A percentile compares a stretch with the other conserved stretches of the same genome.
Evolutionary conservation across 2,329 filamentous ascomycete species (phyloP).

Genomic region (Stemphylium lycopersici): DNA sequence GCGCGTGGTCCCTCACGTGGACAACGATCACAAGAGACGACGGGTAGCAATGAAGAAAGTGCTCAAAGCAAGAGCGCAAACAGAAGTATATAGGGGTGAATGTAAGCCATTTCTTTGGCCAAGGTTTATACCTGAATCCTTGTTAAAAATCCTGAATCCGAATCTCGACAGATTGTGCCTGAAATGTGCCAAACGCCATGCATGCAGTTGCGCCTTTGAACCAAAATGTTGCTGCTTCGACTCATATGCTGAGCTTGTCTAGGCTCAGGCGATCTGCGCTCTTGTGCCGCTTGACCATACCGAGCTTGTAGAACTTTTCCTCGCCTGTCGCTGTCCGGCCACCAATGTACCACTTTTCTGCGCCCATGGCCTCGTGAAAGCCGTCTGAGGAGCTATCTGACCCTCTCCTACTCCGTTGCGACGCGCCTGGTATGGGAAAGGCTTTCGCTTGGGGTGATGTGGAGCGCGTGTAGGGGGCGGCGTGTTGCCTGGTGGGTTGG

Average conservation of each 20-base stretch:
- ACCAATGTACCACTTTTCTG: conserved; percentile 83
- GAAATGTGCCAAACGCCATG: conserved; percentile 33
- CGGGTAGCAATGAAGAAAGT: neutral
- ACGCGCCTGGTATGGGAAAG: conserved; percentile 45
- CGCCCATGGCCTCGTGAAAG: conserved; percentile 73
- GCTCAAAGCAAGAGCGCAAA: conserved; percentile 15
- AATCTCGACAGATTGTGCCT: conserved; percentile 13
- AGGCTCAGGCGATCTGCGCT: conserved; percentile 77
- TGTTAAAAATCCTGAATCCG: conserved; percentile 18
- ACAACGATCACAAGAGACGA: neutral
- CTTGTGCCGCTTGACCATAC: conserved; percentile 73
- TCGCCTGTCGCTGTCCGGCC: conserved; percentile 77
- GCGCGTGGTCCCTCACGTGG: conserved; percentile 18
- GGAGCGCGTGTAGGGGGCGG: conserved; percentile 47
- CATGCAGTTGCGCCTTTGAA: conserved; percentile 30
- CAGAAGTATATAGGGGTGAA: conserved; percentile 15
- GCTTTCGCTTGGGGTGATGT: conserved; percentile 46
- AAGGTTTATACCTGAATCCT: conserved; percentile 6
- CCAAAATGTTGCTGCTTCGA: neutral
- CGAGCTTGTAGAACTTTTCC: conserved; percentile 80
- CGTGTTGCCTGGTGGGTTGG: conserved; percentile 51
- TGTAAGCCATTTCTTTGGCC: conserved; percentile 1
- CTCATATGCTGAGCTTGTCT: conserved; percentile 75
- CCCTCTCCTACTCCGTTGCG: conserved; percentile 61
- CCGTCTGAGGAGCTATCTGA: conserved; percentile 79